phyloP scores from a whole-genome alignment of 2,329 filamentous ascomycete species.

The Periglandula ipomoeae region DNA sequence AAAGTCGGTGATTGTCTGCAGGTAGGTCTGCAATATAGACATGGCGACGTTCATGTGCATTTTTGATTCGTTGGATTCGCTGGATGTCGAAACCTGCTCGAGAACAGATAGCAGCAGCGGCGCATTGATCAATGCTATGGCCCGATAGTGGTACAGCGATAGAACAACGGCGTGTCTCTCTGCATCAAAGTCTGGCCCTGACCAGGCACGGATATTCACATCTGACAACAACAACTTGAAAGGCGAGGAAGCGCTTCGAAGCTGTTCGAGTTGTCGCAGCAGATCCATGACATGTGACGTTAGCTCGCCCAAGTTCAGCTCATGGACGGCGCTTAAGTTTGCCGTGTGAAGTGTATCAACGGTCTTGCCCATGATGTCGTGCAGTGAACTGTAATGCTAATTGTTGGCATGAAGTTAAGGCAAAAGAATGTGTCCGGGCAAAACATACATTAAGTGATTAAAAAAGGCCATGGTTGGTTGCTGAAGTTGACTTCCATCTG shows the following conservation, averaged over 20 bases:
- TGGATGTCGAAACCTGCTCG: constrained; percentile 9
- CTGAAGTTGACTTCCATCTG: background rate
- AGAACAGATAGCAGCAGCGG: constrained; percentile 12
- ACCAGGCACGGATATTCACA: constrained; percentile 6
- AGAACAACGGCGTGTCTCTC: constrained; percentile 10
- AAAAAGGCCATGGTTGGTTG: constrained; percentile 12
- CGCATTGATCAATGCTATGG: constrained; percentile 7
- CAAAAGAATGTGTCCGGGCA: background rate
- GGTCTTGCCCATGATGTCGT: constrained; percentile 12
- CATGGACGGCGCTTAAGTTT: constrained; percentile 11
- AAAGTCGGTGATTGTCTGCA: constrained; percentile 13
- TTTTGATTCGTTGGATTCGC: constrained; percentile 1
- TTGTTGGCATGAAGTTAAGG: background rate
- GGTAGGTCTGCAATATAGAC: constrained; percentile 15
- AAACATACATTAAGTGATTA: constrained; percentile 12
- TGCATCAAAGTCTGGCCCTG: constrained; percentile 2
- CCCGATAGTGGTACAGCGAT: constrained; percentile 9
- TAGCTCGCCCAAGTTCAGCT: constrained; percentile 8
- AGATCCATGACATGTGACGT: constrained; percentile 12
- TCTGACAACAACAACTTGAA: constrained; percentile 7
- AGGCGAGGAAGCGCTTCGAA: constrained; percentile 5
- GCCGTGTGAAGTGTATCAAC: constrained; percentile 14
- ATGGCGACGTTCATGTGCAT: constrained; percentile 11
- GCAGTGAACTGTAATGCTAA: constrained; percentile 9
- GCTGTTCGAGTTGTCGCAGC: constrained; percentile 12